Percentiles rank a stretch among this genome's conserved stretches.
Conservation (phyloP, 345 rosid genomes). For the Arabidopsis suecica region DNA sequence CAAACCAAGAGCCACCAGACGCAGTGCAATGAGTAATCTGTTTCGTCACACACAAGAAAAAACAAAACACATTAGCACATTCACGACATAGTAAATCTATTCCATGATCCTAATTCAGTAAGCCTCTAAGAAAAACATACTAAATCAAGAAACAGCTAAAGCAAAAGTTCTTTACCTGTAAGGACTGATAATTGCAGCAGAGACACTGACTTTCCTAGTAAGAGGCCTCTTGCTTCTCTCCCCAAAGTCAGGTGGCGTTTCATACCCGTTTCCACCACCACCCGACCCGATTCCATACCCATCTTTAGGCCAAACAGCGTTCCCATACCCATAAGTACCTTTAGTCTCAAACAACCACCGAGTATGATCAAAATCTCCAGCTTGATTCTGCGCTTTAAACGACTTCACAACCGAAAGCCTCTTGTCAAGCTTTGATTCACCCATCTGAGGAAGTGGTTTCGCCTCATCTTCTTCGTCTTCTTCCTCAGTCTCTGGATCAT, state of each 20-base stretch:
- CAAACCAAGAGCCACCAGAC: slow-evolving; percentile 67
- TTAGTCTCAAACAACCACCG: slow-evolving; percentile 86
- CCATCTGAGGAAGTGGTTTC: slow-evolving; percentile 64
- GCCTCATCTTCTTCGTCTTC: slow-evolving; percentile 73
- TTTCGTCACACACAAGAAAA: slow-evolving; percentile 9
- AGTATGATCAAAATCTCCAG: slow-evolving; percentile 73
- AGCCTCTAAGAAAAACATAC: neutral
- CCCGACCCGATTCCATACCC: slow-evolving; percentile 67
- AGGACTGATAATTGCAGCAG: slow-evolving; percentile 76
- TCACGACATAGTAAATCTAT: neutral
- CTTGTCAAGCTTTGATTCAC: slow-evolving; percentile 61
- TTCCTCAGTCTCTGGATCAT: slow-evolving; percentile 49
- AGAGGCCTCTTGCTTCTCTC: slow-evolving; percentile 67
- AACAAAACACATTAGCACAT: neutral
- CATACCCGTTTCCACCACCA: slow-evolving; percentile 60
- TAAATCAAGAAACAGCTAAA: neutral
- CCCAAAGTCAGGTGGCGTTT: slow-evolving; percentile 70
- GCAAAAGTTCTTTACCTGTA: slow-evolving; percentile 54
- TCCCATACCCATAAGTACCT: slow-evolving; percentile 83
- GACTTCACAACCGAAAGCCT: slow-evolving; percentile 79
- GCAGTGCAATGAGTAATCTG: slow-evolving; percentile 62
- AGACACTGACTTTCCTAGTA: slow-evolving; percentile 65
- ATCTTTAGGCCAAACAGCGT: slow-evolving; percentile 85
- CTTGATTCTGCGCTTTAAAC: slow-evolving; percentile 64
- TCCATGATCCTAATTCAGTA: neutral